Evolutionary conservation across 768 basidiomycete species (phyloP), one percentile per base, ranked within the genome.

Genomic region (Auriscalpium vulgare): DNA sequence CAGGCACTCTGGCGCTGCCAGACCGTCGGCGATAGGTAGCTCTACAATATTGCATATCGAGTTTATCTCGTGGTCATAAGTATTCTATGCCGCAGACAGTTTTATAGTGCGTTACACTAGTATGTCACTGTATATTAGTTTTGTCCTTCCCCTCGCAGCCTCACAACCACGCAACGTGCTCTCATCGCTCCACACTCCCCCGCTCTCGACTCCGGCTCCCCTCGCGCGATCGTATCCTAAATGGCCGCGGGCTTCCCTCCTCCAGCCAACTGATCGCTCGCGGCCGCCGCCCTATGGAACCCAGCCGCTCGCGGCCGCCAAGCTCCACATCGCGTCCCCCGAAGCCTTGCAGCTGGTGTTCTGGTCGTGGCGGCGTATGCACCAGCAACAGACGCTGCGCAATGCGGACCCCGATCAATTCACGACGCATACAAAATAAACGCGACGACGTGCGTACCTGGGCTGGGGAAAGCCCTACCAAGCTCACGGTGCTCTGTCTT

Each of bases 401-500:
- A 47, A n/a, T 35, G 58, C 4, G 45, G 36, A 23, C 7, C 14
- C 14, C 36, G 47, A 53, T 13, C 59, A 17, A 9, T 43, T 17
- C 13, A 4, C 40, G 17, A 8, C 17, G 40, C 14, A 43, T 21
- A 21, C 21, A 1, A 21, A 3, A 21, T 14, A 14, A 17, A 43
- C 40, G 6, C 40, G 40, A 43, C 17, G 8, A 9, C 17, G 40
- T 43, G 14, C 72, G 54, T 65, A 84, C 84, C 75, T 89, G 85
- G 36, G 86, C 85, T 10, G 88, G 85, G 36, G 88, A 88, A 57
- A 90, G 76, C 4, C 83, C 85, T 63, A 88, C 77, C 53, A 88
- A 68, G 62, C 80, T 79, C 52, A 88, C 66, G 47, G 76, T 68
- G 67, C 83, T 87, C 55, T 72, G 78, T 61, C 78, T 79, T 56